A percentile compares a stretch with the other conserved stretches of the same genome.
Evolutionary conservation across 2,329 filamentous ascomycete genomes (phyloP).

Genomic region (Fusarium camptoceras): DNA sequence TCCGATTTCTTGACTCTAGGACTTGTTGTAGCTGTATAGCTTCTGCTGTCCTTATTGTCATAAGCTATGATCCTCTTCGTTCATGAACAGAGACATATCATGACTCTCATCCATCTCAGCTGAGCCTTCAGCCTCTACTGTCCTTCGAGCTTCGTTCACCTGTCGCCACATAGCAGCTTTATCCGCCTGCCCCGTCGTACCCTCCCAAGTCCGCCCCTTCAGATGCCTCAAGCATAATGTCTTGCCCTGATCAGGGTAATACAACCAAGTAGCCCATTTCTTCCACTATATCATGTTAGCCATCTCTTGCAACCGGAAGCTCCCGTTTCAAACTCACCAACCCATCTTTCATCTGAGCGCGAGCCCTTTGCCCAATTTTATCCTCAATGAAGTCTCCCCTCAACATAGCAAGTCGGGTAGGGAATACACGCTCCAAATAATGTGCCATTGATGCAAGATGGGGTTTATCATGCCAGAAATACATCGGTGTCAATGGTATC

Average conservation of each 20-base stretch:
- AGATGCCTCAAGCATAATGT: constrained; percentile 62
- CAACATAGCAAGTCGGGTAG: constrained; percentile 61
- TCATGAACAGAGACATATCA: not conserved
- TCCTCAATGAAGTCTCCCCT: constrained; percentile 69
- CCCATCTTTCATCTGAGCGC: constrained; percentile 68
- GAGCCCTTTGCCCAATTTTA: constrained; percentile 64
- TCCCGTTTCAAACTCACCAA: constrained; percentile 21
- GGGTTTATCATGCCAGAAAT: constrained; percentile 71
- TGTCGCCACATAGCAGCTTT: constrained; percentile 37
- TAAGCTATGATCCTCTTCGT: not conserved
- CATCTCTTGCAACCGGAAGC: rapidly evolving
- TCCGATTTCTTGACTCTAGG: not conserved
- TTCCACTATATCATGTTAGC: constrained; percentile 51
- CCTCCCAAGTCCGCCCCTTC: constrained; percentile 63
- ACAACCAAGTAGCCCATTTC: constrained; percentile 68
- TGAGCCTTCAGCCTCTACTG: not conserved
- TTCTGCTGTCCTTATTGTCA: not conserved
- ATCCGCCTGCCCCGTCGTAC: constrained; percentile 41
- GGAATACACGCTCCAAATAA: constrained; percentile 63
- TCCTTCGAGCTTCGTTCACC: constrained; percentile 6
- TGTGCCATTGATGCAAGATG: constrained; percentile 63
- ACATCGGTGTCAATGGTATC: constrained; percentile 65
- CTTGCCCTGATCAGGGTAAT: constrained; percentile 61
- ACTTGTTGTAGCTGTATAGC: too few species aligned
- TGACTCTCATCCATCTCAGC: not conserved